These are phyloP conservation scores for Tulasnella sp. DNA, from an alignment of 768 basidiomycete species.

Conservation along the genomic window DNA sequence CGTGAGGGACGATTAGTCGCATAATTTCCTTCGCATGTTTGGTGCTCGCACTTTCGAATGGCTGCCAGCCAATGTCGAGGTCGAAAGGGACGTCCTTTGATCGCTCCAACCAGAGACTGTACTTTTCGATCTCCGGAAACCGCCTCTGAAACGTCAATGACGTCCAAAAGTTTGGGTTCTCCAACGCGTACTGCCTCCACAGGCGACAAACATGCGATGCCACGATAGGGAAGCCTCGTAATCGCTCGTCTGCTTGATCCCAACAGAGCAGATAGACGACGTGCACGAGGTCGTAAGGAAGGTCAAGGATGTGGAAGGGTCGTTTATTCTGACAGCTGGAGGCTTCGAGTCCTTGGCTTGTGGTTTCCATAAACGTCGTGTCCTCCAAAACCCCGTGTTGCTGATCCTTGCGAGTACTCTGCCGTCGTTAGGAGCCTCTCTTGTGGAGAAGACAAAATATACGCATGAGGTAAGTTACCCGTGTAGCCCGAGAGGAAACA, in stretches of 20 bases:
- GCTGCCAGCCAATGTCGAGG: background rate
- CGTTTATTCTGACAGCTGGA: background rate
- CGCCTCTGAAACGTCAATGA: background rate
- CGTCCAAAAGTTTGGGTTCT: background rate
- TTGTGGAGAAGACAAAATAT: no score
- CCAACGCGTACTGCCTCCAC: background rate
- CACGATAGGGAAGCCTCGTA: background rate
- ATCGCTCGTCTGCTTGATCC: background rate
- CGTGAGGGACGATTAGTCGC: background rate
- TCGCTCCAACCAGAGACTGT: background rate
- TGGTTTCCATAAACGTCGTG: background rate
- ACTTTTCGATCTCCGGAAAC: background rate
- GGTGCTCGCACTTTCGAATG: background rate
- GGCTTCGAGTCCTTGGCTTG: background rate
- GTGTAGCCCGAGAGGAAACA: no score
- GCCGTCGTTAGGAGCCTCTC: no score
- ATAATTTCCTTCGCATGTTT: background rate
- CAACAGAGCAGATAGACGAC: background rate
- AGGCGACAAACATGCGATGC: background rate
- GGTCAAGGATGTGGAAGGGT: background rate
- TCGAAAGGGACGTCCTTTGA: background rate
- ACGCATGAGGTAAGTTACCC: no score
- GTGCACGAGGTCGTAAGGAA: background rate
- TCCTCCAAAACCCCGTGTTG: background rate
- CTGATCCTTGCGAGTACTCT: no score